phyloP scores from a whole-genome alignment of 352 stramenopile species.

The Phytophthora palmivora region DNA sequence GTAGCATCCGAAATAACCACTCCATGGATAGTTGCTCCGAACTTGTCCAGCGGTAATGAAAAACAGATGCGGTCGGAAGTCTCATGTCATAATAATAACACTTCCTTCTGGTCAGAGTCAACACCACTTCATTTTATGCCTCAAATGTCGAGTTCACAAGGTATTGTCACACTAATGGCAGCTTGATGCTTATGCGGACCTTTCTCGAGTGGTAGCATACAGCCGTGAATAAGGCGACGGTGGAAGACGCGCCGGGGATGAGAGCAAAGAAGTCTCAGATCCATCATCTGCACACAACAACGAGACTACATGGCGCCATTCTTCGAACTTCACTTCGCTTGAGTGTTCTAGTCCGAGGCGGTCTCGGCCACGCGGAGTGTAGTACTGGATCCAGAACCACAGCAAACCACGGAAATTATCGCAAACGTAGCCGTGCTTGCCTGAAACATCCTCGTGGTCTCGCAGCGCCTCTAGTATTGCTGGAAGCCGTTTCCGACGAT shows the following conservation, averaged over 20 bases:
- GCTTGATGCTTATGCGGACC: conserved; percentile 21
- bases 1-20: conserved; percentile 4
- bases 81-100: not conserved
- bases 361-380: conserved; percentile 93
- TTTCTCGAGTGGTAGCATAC: conserved; percentile 45
- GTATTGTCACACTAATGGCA: conserved; percentile 10
- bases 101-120: not conserved
- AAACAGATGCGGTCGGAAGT: not conserved
- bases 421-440: conserved; percentile 76
- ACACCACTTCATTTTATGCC: conserved; percentile 12
- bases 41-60: too few species aligned
- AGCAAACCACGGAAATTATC: conserved; percentile 93
- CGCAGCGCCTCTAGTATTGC: conserved; percentile 70
- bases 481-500: conserved; percentile 86
- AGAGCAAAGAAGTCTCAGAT: conserved; percentile 83
- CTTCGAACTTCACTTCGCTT: conserved; percentile 94
- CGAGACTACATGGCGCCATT: conserved; percentile 93
- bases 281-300: conserved; percentile 94
- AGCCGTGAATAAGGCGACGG: conserved; percentile 73
- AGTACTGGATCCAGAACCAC: conserved; percentile 98
- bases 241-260: conserved; percentile 55
- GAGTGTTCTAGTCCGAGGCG: conserved; percentile 95
- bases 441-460: conserved; percentile 69
- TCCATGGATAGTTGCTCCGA: not conserved
- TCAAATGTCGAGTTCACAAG: conserved; percentile 13